Evolutionary conservation across 2,329 filamentous ascomycete species (phyloP), one percentile per base, ranked within the genome.

Genomic region (Polytolypa hystricis): DNA sequence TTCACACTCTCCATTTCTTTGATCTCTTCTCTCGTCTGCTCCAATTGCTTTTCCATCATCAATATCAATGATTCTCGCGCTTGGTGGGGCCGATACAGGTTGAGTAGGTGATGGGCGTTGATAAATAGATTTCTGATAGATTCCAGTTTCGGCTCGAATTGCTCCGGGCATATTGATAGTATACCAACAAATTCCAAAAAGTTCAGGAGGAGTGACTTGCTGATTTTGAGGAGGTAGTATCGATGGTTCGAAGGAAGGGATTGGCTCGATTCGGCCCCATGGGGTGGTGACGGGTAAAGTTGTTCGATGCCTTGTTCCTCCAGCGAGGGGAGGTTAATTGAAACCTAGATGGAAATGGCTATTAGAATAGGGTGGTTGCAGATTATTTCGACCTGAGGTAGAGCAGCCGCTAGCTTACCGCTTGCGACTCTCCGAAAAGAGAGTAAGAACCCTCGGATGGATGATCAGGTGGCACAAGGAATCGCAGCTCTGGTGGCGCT

Each of bases 51-150:
- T 60, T 94, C 83, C 81, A 95, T 86, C 66, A 89, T 74, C 47
- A 80, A 63, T 20, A 94, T 93, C 40, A 93, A 67, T 18, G 80
- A 86, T 64, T 95, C 87, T 30, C 89, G 67, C 16, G 87, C 86
- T 62, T 96, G 89, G 56, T 95, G 87, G 7, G 87, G 87, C 20
- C 89, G 74, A 61, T 94, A 96, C 58, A 93, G 80, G 58, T 98
- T 98, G 46, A 96, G 77, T 37, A 94, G 71, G 52, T 93, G 84
- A 60, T 95, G 86, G 52, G 93, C 81, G 57, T 96, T 96, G 57
- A 89, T 79, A 44, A 93, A 80, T 18, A 96, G 65, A 11, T 80
- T 86, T 50, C 81, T 73, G 20, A 98, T 62, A 56, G 96, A 81
- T 30, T 76, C 68, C 30, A 89, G 70, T 55, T 93, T 93, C 28